Evolutionary conservation across 495 filamentous ascomycete species (phyloP), one percentile per base, ranked within the genome.

Genomic region (Cercophora samala): DNA sequence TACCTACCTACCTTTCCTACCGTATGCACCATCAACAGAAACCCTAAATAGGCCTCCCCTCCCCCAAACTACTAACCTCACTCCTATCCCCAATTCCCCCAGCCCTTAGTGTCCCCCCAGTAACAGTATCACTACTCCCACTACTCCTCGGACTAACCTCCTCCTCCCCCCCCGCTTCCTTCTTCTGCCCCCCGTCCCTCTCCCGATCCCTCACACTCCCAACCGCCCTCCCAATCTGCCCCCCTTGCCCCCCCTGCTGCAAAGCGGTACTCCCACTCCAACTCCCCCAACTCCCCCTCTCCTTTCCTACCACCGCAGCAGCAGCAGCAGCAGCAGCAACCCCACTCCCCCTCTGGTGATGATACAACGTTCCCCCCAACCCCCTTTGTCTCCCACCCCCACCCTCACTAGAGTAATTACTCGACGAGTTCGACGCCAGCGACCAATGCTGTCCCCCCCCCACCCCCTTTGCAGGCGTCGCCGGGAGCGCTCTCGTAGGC

Each of bases 261-360:
- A 32, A n/a, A n/a, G n/a, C 63, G 22, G 60, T 64, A 25, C 32
- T 63, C 22, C 64, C 66, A 21, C 65, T 67, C 72, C 70, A 72
- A 37, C 70, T 74, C 13, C 69, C 70, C 72, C 70, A 72, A 22
- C 70, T 72, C 22, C 63, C 68, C 68, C 22, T 53, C 11, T 18
- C 17, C 54, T 53, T 25, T 18, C 25, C 51, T 3, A n/a, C n/a
- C 13, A 53, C 17, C 32, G 0, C 21, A n/a, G n/a, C n/a, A n/a
- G n/a, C n/a, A n/a, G n/a, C n/a, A n/a, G n/a, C n/a, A n/a, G n/a
- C n/a, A n/a, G n/a, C n/a, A n/a, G n/a, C n/a, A n/a, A n/a, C n/a
- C n/a, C n/a, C n/a, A 18, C 8, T 46, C 54, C 37, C 37, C 37
- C 53, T 9, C 6, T 8, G 17, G n/a, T 56, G 53, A 56, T 56